Evolutionary conservation across 2,329 filamentous ascomycete species (phyloP).

Genomic region (Dothidotthia symphoricarpi): DNA sequence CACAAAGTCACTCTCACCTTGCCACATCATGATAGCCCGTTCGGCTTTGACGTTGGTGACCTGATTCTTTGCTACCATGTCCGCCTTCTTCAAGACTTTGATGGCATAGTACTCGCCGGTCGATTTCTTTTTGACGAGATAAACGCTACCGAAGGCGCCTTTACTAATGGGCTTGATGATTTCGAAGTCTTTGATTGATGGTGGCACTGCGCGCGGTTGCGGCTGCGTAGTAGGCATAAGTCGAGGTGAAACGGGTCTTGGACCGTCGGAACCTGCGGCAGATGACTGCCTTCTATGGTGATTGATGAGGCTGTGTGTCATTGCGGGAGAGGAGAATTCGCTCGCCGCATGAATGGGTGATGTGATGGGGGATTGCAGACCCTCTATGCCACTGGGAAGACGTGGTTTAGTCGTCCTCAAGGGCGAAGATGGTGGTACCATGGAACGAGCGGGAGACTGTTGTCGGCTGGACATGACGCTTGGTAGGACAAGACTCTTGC

Average conservation of each 20-base stretch:
- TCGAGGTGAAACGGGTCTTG: constrained; percentile 75
- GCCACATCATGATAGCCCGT: constrained; percentile 99
- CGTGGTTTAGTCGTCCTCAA: constrained; percentile 82
- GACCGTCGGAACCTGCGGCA: constrained; percentile 69
- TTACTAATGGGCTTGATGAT: constrained; percentile 99
- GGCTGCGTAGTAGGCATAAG: constrained; percentile 74
- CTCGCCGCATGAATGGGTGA: constrained; percentile 83
- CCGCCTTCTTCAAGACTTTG: constrained; percentile 98
- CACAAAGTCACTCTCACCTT: constrained; percentile 97
- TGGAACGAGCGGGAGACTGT: constrained; percentile 80
- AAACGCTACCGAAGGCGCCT: constrained; percentile 96
- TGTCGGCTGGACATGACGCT: constrained; percentile 77
- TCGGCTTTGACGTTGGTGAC: constrained; percentile 99
- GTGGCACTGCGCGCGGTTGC: constrained; percentile 82
- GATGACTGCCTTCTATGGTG: constrained; percentile 91
- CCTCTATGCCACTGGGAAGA: constrained; percentile 60
- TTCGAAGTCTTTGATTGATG: constrained; percentile 98
- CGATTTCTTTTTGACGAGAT: constrained; percentile 96
- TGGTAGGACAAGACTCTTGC: constrained; percentile 81
- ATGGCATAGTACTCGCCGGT: constrained; percentile 98
- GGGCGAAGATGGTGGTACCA: constrained; percentile 75
- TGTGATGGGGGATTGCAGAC: constrained; percentile 76
- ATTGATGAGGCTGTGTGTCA: constrained; percentile 52
- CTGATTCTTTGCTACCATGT: constrained; percentile 99
- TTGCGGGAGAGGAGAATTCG: constrained; percentile 74